Conservation (phyloP, 1,284 basidiomycete genomes). For the Ganoderma meredithae region DNA sequence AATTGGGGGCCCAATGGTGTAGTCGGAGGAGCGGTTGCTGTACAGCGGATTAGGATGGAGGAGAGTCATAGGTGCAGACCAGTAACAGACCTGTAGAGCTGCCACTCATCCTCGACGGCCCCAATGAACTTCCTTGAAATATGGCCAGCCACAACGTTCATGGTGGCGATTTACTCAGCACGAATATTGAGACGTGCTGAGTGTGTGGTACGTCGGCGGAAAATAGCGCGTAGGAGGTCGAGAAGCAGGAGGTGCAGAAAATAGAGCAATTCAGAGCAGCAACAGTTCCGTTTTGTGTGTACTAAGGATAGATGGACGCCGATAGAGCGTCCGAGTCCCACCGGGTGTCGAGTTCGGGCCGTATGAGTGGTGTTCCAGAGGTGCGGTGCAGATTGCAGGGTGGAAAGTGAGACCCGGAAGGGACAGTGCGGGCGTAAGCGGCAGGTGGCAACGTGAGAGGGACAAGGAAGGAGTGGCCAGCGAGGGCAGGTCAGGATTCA, state of each 20-base stretch:
- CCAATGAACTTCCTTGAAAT: slow-evolving; percentile 58
- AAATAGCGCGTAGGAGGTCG: background rate
- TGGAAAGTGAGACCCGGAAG: background rate
- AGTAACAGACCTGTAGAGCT: slow-evolving; percentile 72
- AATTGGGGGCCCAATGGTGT: slow-evolving; percentile 75
- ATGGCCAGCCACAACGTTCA: slow-evolving; percentile 35
- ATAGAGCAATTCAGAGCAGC: background rate
- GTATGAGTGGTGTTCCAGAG: background rate
- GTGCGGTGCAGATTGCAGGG: background rate
- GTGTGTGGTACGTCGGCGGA: background rate
- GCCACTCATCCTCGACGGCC: slow-evolving; percentile 88
- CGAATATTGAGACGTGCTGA: background rate
- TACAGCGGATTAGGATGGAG: slow-evolving; percentile 16
- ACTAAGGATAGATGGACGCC: slow-evolving; percentile 5
- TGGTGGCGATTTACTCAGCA: slow-evolving; percentile 17
- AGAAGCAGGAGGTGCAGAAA: background rate
- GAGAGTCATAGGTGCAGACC: slow-evolving; percentile 18
- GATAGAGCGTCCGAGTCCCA: background rate
- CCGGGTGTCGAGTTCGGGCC: background rate
- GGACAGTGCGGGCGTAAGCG: background rate
- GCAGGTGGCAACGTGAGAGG: slow-evolving; percentile 16
- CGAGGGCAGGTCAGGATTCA: slow-evolving; percentile 8
- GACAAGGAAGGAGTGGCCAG: slow-evolving; percentile 17
- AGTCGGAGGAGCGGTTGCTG: slow-evolving; percentile 77
- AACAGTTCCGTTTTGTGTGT: background rate